Evolutionary conservation across 1,139 yeast genomes (phyloP).

Genomic region (Taphrina sp.): DNA sequence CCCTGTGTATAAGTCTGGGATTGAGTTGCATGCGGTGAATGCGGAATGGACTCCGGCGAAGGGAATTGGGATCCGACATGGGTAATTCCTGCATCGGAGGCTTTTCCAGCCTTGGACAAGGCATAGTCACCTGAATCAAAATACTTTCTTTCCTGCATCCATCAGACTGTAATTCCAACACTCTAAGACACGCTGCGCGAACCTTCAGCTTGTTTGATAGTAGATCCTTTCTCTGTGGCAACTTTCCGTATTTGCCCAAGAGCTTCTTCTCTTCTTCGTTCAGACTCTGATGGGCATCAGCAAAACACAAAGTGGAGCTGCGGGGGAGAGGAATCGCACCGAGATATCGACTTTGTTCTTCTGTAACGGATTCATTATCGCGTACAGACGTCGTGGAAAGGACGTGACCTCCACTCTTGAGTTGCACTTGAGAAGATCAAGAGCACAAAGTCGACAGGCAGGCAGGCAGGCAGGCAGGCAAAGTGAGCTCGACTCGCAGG

Average conservation of each 20-base stretch:
- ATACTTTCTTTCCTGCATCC: slow-evolving; percentile 78
- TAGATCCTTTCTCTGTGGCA: slow-evolving; percentile 83
- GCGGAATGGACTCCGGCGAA: slow-evolving; percentile 48
- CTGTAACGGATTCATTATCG: slow-evolving; percentile 27
- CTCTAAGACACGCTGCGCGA: slow-evolving; percentile 8
- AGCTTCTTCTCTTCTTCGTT: slow-evolving; percentile 49
- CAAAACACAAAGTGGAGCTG: not conserved
- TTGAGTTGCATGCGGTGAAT: slow-evolving; percentile 35
- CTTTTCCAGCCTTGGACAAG: slow-evolving; percentile 66
- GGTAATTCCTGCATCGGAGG: slow-evolving; percentile 43
- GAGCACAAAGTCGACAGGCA: not conserved
- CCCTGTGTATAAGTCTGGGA: slow-evolving; percentile 15
- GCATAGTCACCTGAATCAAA: slow-evolving; percentile 98
- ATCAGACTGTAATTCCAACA: not conserved
- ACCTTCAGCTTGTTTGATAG: slow-evolving; percentile 60
- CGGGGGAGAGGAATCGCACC: not conserved
- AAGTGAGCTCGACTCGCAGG: too few species aligned
- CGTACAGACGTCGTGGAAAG: too few species aligned
- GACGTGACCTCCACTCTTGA: too few species aligned
- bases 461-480: not conserved
- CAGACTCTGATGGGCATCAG: slow-evolving; percentile 27
- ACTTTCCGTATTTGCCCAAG: slow-evolving; percentile 78
- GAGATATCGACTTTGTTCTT: slow-evolving; percentile 29
- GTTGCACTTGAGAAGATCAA: too few species aligned
- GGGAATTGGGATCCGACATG: slow-evolving; percentile 49